Evolutionary conservation across 164 flowering plant genomes (phyloP), one percentile per base, ranked within the genome.

Genomic region (Euptelea pleiosperma): DNA sequence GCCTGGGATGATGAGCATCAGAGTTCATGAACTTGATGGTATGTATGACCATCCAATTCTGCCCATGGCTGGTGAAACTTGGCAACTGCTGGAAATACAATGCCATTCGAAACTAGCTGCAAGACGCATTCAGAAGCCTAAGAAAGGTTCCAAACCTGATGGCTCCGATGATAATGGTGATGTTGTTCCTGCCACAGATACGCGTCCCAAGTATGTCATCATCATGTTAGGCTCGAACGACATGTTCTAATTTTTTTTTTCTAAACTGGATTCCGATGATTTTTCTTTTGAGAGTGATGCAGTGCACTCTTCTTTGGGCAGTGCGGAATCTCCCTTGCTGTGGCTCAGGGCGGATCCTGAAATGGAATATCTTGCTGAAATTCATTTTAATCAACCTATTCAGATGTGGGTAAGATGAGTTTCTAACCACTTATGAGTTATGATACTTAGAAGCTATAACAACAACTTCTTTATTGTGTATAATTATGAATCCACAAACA

Each of bases 1-100:
- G 92, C 98, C 98, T 67, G 98, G 98, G 43, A 90, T 93, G 90
- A 93, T 87, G 98, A 93, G 92, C 65, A 86, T 93, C 57, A 70
- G 97, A 65, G 85, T 86, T 61, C 79, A 87, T 81, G 98, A 93
- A 73, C 85, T 90, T 68, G 97, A 93, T 76, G 96, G 96, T 31
- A 84, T 82, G 85, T 91, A 82, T 77, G 98, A 93, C 70, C 97
- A 93, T 79, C 98, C 98, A 30, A 73, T 82, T 66, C 68, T 93
- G 24, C 94, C 98, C 28, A 77, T 93, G 92, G 80, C 92, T 70
- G 98, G 98, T 66, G 97, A 93, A 15, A 60, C 76, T 44, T 90
- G 94, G 80, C 98, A 93, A 68, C 68, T 90, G 18, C 66, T 93
- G 40, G 98, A 93, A 72, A 82, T 93, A 55, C 96, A 79, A 52